A percentile compares a stretch with the other conserved stretches of the same genome.
These are phyloP conservation scores for Cicer bijugum DNA, from an alignment of 306 rosid genomes.

Conservation along the genomic window DNA sequence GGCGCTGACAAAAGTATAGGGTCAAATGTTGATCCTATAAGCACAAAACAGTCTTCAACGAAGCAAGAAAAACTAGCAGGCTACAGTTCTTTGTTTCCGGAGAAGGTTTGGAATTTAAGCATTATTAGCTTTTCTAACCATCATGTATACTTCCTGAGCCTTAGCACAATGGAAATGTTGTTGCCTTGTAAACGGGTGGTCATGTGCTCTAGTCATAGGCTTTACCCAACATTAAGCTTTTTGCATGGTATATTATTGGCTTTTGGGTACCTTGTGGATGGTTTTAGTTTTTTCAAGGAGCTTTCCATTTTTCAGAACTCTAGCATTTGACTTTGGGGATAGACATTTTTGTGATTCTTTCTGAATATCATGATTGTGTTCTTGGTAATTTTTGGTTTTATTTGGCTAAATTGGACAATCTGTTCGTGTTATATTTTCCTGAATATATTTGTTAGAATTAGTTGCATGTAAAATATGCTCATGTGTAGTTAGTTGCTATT, in stretches of 20 bases:
- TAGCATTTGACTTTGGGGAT: constrained; percentile 9
- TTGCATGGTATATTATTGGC: constrained; percentile 6
- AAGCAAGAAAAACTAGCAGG: constrained; percentile 56
- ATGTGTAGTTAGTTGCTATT: too few relatives aligned
- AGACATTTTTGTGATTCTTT: constrained; percentile 11
- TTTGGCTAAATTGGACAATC: constrained; percentile 3
- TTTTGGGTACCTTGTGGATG: constrained; percentile 21
- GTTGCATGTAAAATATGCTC: too few relatives aligned
- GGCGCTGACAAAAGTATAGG: constrained; percentile 51
- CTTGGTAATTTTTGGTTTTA: constrained; percentile 15
- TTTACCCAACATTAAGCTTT: constrained; percentile 8
- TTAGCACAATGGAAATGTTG: not conserved
- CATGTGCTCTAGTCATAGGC: constrained; percentile 1
- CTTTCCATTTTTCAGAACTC: constrained; percentile 1
- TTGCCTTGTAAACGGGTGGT: not conserved
- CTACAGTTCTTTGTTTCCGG: constrained; percentile 67
- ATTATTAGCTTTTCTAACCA: not conserved
- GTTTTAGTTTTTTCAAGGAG: constrained; percentile 3
- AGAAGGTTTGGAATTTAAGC: constrained; percentile 66
- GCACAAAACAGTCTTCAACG: constrained; percentile 51
- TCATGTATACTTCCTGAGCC: constrained; percentile 11
- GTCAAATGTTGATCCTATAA: constrained; percentile 53
- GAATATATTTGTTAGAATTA: not conserved
- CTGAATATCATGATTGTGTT: constrained; percentile 16
- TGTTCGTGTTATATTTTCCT: not conserved